phyloP scores from a whole-genome alignment of 2,329 filamentous ascomycete species.

The Samsoniella hepiali region DNA sequence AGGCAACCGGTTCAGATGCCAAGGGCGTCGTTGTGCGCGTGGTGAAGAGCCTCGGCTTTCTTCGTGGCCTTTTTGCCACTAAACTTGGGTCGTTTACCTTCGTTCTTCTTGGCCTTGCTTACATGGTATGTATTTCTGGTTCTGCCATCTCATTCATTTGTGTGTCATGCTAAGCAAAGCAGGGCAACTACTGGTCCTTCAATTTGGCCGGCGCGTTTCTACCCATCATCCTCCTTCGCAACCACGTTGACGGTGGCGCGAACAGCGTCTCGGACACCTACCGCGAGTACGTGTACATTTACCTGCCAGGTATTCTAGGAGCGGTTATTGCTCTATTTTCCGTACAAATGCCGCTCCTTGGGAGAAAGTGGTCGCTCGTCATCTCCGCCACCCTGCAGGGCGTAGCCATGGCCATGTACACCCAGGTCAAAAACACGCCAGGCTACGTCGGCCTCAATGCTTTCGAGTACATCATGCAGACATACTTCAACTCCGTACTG shows the following conservation, averaged over 20 bases:
- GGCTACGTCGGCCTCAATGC: conserved; percentile 24
- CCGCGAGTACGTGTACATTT: conserved; percentile 46
- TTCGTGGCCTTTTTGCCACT: neutral
- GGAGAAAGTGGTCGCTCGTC: conserved; percentile 29
- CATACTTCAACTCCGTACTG: conserved; percentile 23
- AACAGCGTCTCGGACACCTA: conserved; percentile 41
- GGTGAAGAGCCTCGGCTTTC: conserved; percentile 4
- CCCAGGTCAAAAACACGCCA: conserved; percentile 26
- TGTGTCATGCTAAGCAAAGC: neutral
- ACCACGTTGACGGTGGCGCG: conserved; percentile 37
- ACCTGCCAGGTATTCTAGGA: conserved; percentile 43
- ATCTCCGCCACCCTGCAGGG: conserved; percentile 25
- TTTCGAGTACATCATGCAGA: conserved; percentile 32
- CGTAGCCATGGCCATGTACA: conserved; percentile 28
- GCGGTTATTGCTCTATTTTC: conserved; percentile 35
- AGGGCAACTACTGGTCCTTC: conserved; percentile 25
- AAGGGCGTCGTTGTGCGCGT: conserved; percentile 1
- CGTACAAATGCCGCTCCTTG: conserved; percentile 20
- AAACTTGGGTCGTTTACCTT: neutral
- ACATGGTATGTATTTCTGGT: conserved; percentile 7
- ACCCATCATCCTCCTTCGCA: conserved; percentile 43
- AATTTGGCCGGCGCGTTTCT: conserved; percentile 29
- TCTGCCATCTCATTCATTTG: neutral
- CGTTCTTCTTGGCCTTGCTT: conserved; percentile 3
- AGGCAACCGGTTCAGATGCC: neutral